A percentile compares a stretch with the other conserved stretches of the same genome.
phyloP scores from a whole-genome alignment of 1,139 yeast species.

The Geotrichum histeridarum region DNA sequence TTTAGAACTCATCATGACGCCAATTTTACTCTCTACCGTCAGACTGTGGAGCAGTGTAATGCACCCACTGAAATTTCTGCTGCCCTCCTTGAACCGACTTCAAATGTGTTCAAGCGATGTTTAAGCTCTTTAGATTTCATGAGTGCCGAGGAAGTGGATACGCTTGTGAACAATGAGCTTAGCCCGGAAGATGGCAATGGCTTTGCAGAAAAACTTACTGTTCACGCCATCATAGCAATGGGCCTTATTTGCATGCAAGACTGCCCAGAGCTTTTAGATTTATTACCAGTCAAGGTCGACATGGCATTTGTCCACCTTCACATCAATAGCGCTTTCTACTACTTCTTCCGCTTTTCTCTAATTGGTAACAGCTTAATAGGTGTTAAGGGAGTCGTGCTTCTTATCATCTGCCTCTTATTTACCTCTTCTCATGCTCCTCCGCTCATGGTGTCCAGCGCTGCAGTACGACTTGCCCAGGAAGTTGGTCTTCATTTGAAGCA shows the following conservation, averaged over 20 bases:
- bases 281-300: background rate
- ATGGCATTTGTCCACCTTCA: background rate
- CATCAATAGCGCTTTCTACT: conserved; percentile 22
- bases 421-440: conserved; percentile 21
- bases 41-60: background rate
- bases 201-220: conserved; percentile 14
- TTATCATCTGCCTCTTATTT: conserved; percentile 19
- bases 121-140: conserved; percentile 13
- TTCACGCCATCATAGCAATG: conserved; percentile 6
- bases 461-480: conserved; percentile 57
- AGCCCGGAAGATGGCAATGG: conserved; percentile 4
- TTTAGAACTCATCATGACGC: background rate
- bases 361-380: conserved; percentile 25
- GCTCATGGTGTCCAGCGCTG: conserved; percentile 37
- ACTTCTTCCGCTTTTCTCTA: conserved; percentile 22
- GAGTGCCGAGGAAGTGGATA: background rate
- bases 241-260: background rate
- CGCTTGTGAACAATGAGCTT: background rate
- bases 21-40: background rate
- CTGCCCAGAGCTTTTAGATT: background rate
- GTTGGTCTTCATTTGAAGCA: conserved; percentile 63
- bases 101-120: background rate
- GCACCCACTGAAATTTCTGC: background rate
- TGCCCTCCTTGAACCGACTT: background rate
- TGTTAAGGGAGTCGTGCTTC: conserved; percentile 24